Percentiles rank a stretch among this genome's conserved stretches.
phyloP scores from a whole-genome alignment of 179 eudicot species.

The Heliamphora pulchella region DNA sequence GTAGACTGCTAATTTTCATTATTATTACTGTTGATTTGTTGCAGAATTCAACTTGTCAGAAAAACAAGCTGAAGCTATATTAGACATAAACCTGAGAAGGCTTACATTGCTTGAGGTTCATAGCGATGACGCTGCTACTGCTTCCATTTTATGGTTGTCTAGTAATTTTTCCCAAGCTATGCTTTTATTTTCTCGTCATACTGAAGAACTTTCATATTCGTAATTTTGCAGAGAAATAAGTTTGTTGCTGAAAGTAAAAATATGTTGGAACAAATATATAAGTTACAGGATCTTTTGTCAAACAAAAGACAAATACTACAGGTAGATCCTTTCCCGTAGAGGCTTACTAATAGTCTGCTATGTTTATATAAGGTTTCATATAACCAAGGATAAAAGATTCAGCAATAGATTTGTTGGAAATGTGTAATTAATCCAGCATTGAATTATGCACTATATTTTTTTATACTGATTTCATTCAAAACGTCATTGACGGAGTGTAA shows the following conservation, averaged over 20 bases:
- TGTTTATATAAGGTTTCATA: not conserved
- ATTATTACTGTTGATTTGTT: conserved; percentile 16
- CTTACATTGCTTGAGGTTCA: conserved; percentile 83
- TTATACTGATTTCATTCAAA: not conserved
- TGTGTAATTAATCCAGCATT: not conserved
- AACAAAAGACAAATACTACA: conserved; percentile 74
- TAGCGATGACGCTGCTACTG: not conserved
- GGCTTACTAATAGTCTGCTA: not conserved
- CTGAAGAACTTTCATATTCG: not conserved
- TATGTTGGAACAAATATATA: conserved; percentile 65
- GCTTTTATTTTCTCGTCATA: not conserved
- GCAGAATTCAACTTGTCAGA: conserved; percentile 79
- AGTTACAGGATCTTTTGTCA: conserved; percentile 69
- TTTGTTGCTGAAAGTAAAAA: conserved; percentile 66
- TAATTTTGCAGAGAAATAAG: conserved; percentile 62
- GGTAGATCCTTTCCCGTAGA: conserved; percentile 36
- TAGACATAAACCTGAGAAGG: conserved; percentile 82
- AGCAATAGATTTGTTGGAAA: not conserved
- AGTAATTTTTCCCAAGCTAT: not conserved
- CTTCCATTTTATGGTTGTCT: conserved; percentile 3
- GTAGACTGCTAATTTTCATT: not conserved
- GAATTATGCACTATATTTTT: not conserved
- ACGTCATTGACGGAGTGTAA: not conserved
- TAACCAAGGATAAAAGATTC: not conserved
- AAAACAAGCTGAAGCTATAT: conserved; percentile 92